A percentile compares a stretch with the other conserved stretches of the same genome.
phyloP scores from a whole-genome alignment of 108 stramenopile species.

The Poteriospumella lacustris region DNA sequence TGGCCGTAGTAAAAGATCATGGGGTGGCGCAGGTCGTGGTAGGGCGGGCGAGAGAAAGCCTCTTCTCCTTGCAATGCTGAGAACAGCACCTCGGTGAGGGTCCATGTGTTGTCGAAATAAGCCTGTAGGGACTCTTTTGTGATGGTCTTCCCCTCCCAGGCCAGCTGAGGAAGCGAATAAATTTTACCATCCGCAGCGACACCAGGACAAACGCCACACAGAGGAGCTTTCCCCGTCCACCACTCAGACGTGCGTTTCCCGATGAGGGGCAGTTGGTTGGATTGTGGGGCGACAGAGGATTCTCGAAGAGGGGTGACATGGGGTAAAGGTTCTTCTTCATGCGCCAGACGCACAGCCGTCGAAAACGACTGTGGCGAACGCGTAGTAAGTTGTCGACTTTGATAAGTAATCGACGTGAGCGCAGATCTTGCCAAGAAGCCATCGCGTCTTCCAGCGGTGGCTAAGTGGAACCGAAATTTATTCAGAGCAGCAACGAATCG shows the following conservation, averaged over 20 bases:
- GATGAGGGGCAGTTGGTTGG: too few species aligned
- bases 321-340: too few species aligned
- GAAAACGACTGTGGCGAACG: too few species aligned
- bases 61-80: slow-evolving; percentile 80
- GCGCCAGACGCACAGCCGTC: too few species aligned
- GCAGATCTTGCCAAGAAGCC: too few species aligned
- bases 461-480: too few species aligned
- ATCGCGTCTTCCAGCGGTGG: too few species aligned
- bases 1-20: slow-evolving; percentile 93
- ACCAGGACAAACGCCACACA: background rate
- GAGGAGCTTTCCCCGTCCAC: background rate
- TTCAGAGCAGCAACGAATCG: background rate
- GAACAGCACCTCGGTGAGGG: slow-evolving; percentile 78
- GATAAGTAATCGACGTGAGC: too few species aligned
- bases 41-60: slow-evolving; percentile 75
- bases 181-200: background rate
- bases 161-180: background rate
- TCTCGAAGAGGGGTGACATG: too few species aligned
- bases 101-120: slow-evolving; percentile 89
- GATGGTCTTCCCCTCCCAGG: background rate
- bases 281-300: too few species aligned
- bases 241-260: too few species aligned
- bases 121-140: slow-evolving; percentile 42
- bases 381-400: too few species aligned
- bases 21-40: slow-evolving; percentile 73